Conservation (phyloP, 2,329 filamentous ascomycete species). For the Calonectria pseudoturangicola region DNA sequence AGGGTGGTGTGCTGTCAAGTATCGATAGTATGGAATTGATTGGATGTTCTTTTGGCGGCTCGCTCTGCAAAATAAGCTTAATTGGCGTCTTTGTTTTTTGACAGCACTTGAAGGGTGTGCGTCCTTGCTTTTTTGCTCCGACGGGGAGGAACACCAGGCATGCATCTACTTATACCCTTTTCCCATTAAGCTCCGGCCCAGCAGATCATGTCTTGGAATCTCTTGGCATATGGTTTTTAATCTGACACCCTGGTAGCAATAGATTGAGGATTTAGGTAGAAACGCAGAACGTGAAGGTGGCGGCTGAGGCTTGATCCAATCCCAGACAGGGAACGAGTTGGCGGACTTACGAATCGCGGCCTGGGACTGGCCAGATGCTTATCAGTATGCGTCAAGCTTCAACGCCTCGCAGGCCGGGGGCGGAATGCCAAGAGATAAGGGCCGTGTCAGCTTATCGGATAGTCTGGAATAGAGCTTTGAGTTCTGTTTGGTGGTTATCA, state of each 20-base stretch:
- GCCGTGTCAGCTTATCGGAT: constrained; percentile 19
- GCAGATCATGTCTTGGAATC: not conserved
- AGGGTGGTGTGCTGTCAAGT: not conserved
- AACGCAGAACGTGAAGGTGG: constrained; percentile 6
- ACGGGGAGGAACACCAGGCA: not conserved
- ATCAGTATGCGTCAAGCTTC: constrained; percentile 25
- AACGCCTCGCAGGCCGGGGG: constrained; percentile 16
- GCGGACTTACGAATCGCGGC: constrained; percentile 12
- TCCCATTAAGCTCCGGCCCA: not conserved
- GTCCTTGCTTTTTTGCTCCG: constrained; percentile 16
- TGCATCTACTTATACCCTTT: constrained; percentile 23
- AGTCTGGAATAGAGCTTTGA: not conserved
- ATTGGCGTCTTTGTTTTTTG: not conserved
- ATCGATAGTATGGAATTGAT: not conserved
- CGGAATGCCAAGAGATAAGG: constrained; percentile 35
- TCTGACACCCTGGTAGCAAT: constrained; percentile 5
- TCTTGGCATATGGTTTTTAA: constrained; percentile 31
- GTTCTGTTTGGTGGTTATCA: not conserved
- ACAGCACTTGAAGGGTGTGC: not conserved
- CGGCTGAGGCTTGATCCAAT: not conserved
- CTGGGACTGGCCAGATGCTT: constrained; percentile 27
- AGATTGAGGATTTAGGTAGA: constrained; percentile 10
- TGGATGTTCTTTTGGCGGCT: not conserved
- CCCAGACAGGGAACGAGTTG: constrained; percentile 19
- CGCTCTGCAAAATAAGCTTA: constrained; percentile 16